Base-by-base conservation (phyloP, 805 yeast genomes). In the Ogataea sp. region DNA sequence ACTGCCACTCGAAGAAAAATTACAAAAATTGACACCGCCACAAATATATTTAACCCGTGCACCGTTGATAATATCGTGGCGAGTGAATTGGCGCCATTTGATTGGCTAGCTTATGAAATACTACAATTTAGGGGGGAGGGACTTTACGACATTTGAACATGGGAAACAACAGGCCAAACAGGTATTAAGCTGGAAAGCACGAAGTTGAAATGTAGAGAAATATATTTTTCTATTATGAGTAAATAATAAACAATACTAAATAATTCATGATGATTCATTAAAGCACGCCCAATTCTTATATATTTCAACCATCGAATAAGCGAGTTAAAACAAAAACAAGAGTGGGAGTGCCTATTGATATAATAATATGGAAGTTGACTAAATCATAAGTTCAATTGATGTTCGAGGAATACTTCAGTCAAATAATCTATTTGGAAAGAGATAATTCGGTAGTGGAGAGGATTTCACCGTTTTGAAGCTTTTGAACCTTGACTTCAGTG, bases 401-500 rank as follows among this genome's bases (percentile, higher is more conserved):
- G n/a, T n/a, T n/a, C n/a, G n/a, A n/a, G n/a, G n/a, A n/a, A n/a
- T n/a, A n/a, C n/a, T n/a, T n/a, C n/a, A n/a, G n/a, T 23, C 26
- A 23, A 23, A 8, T 23, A 23, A 23, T 18, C 14, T 24, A 33
- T 28, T 28, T 34, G 8, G 31, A 25, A 18, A 26, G 31, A 28
- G 39, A 26, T 37, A 62, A 48, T 7, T 51, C 56, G 35, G 47
- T 42, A 33, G 55, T 50, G 21, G 55, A 48, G 18, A 42, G 39
- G 33, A 55, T 66, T 44, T 58, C 67, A 57, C 97, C 97, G 47
- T 81, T 73, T 56, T 73, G 81, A 66, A 80, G 74, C 59, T 71
- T 74, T 62, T 81, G 77, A 48, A 72, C 81, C 62, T 76, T 77
- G 52, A 79, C 83, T 58, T 90, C 97, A 47, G 83, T 65, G 56